Conservation (phyloP, 345 rosid genomes). For the Mallotus nudiflorus region DNA sequence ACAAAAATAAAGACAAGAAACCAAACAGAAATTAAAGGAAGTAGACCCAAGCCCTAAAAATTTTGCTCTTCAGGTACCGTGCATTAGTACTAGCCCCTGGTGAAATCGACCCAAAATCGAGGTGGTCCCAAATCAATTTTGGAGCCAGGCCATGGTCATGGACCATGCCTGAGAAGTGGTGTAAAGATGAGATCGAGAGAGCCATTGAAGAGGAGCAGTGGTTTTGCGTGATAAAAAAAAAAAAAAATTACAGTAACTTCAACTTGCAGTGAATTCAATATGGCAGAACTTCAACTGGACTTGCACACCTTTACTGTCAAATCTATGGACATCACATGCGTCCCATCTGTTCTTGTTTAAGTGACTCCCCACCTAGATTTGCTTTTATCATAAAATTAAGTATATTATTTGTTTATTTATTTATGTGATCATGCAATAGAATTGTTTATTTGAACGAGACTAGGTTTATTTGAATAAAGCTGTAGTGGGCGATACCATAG, state of each 20-base stretch:
- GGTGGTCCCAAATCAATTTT: neutral
- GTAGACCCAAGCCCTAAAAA: neutral
- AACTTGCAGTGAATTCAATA: slow-evolving; percentile 4
- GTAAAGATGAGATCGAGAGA: too few species aligned
- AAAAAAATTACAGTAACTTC: too few species aligned
- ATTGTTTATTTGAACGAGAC: too few species aligned
- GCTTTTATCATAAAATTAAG: too few species aligned
- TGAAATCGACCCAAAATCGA: neutral
- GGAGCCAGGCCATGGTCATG: neutral
- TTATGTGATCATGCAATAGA: too few species aligned
- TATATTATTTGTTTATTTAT: too few species aligned
- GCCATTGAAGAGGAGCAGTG: too few species aligned
- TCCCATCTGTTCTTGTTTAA: neutral
- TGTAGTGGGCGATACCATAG: too few species aligned
- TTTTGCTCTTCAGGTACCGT: neutral
- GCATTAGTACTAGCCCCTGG: neutral
- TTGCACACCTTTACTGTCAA: neutral
- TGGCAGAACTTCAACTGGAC: neutral
- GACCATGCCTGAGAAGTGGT: too few species aligned
- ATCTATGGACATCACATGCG: slow-evolving; percentile 1
- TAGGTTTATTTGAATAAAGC: too few species aligned
- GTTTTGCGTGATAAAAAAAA: too few species aligned
- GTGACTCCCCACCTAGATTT: too few species aligned
- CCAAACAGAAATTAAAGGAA: neutral
- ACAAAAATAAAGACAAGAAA: neutral